Percentiles rank a stretch among this genome's conserved stretches.
Conservation (phyloP, 768 basidiomycete species). For the Hygrophoropsis aurantiaca region DNA sequence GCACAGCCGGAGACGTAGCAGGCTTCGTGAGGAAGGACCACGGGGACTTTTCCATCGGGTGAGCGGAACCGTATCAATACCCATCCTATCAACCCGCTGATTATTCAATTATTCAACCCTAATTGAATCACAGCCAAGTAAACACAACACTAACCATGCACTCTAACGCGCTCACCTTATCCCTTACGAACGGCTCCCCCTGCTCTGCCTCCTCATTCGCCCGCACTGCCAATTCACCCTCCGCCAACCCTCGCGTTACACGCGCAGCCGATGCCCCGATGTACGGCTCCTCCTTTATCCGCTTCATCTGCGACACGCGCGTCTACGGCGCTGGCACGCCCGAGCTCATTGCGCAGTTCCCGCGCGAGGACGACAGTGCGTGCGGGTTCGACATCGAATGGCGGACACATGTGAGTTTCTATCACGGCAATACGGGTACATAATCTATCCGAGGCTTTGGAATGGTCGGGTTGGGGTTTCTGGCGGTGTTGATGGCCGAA, state of each 20-base stretch:
- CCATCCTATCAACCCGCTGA: background rate
- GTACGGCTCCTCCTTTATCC: slow-evolving; percentile 64
- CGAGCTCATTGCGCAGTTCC: slow-evolving; percentile 62
- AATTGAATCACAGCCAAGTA: slow-evolving; percentile 33
- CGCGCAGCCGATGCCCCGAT: slow-evolving; percentile 51
- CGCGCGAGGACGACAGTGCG: slow-evolving; percentile 56
- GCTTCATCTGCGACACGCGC: slow-evolving; percentile 75
- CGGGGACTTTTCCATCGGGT: slow-evolving; percentile 77
- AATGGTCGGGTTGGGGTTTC: background rate
- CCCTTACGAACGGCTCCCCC: slow-evolving; percentile 60
- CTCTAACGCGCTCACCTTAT: slow-evolving; percentile 53
- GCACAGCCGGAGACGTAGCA: slow-evolving; percentile 51
- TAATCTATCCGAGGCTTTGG: no score
- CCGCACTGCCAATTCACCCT: slow-evolving; percentile 71
- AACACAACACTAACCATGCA: slow-evolving; percentile 65
- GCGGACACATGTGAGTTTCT: slow-evolving; percentile 74
- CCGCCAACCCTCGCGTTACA: slow-evolving; percentile 68
- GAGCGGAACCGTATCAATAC: slow-evolving; percentile 8
- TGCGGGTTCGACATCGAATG: slow-evolving; percentile 86
- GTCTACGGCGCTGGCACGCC: slow-evolving; percentile 58
- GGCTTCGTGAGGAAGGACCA: slow-evolving; percentile 61
- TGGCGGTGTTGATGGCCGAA: background rate
- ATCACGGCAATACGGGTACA: no score
- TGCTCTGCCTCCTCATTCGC: slow-evolving; percentile 57
- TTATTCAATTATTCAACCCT: background rate